A percentile compares a stretch with the other conserved stretches of the same genome.
These are phyloP conservation scores for Malassezia japonica DNA, from an alignment of 1,284 basidiomycete species.

Conservation along the genomic window DNA sequence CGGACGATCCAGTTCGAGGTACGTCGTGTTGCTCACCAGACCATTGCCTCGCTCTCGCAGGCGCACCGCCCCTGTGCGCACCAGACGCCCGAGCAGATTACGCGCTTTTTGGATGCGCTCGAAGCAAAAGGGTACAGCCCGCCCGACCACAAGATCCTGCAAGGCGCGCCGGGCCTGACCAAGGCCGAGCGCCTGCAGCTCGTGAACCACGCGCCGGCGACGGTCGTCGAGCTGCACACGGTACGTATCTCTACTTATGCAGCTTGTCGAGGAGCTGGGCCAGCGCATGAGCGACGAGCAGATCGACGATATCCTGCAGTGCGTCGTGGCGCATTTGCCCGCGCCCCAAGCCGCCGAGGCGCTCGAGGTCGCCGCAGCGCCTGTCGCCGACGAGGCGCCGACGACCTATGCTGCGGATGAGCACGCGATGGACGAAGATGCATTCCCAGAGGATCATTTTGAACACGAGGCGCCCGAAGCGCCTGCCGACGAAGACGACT, in stretches of 20 bases:
- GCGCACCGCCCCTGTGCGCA: conserved; percentile 60
- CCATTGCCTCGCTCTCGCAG: conserved; percentile 69
- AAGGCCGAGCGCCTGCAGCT: conserved; percentile 85
- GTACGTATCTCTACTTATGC: conserved; percentile 63
- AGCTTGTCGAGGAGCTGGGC: conserved; percentile 61
- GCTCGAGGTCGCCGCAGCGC: not conserved
- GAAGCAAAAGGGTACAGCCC: conserved; percentile 21
- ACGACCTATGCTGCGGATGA: not conserved
- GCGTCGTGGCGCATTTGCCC: conserved; percentile 9
- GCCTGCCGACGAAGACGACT: conserved; percentile 6
- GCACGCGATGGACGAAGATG: conserved; percentile 12
- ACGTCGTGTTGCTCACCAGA: conserved; percentile 52
- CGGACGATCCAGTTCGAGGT: conserved; percentile 82
- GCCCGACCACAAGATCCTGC: conserved; percentile 23
- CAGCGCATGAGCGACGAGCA: conserved; percentile 16
- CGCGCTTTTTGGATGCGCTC: conserved; percentile 60
- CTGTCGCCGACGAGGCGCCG: not conserved
- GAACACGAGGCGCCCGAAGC: conserved; percentile 11
- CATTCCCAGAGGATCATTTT: conserved; percentile 19
- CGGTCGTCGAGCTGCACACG: conserved; percentile 76
- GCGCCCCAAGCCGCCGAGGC: not conserved
- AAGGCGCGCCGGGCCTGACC: conserved; percentile 58
- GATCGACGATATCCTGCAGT: conserved; percentile 11
- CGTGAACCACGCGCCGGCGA: conserved; percentile 72
- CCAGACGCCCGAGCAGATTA: conserved; percentile 62